Conservation (phyloP, 2,329 filamentous ascomycete genomes). For the Phyllosticta citribraziliensis region DNA sequence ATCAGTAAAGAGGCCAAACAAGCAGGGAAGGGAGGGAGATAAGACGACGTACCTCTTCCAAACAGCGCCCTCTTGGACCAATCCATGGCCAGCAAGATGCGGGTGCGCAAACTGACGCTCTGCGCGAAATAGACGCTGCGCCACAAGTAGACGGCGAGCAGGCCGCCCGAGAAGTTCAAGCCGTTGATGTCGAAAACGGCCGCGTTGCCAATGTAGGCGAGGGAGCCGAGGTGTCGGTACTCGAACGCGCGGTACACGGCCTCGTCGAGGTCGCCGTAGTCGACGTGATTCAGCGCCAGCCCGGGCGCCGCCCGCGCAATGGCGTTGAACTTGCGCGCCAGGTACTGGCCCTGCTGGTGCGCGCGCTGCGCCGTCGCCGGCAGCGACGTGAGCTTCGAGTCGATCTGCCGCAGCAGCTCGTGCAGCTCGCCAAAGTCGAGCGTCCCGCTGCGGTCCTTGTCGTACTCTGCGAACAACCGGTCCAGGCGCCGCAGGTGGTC, state of each 20-base stretch:
- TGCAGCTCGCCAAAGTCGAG: conserved; percentile 88
- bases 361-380: conserved; percentile 94
- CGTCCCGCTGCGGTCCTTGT: conserved; percentile 85
- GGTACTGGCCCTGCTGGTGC: conserved; percentile 89
- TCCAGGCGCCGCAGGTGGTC: conserved; percentile 83
- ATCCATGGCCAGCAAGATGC: conserved; percentile 88
- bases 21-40: too few relatives aligned
- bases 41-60: conserved; percentile 61
- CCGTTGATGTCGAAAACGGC: conserved; percentile 88
- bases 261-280: conserved; percentile 84
- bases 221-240: conserved; percentile 80
- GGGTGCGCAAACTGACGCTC: conserved; percentile 85
- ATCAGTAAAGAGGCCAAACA: too few relatives aligned
- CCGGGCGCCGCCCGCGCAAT: conserved; percentile 69
- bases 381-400: conserved; percentile 85
- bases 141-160: conserved; percentile 95
- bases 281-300: conserved; percentile 66
- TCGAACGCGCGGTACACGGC: conserved; percentile 91
- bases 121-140: conserved; percentile 94
- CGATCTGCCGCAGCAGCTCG: conserved; percentile 83
- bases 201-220: conserved; percentile 94
- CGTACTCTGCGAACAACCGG: conserved; percentile 82
- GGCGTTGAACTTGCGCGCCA: conserved; percentile 90
- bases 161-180: conserved; percentile 66
- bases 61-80: conserved; percentile 96